Conservation (phyloP, 805 yeast genomes). For the Blastobotrys muscicola region DNA sequence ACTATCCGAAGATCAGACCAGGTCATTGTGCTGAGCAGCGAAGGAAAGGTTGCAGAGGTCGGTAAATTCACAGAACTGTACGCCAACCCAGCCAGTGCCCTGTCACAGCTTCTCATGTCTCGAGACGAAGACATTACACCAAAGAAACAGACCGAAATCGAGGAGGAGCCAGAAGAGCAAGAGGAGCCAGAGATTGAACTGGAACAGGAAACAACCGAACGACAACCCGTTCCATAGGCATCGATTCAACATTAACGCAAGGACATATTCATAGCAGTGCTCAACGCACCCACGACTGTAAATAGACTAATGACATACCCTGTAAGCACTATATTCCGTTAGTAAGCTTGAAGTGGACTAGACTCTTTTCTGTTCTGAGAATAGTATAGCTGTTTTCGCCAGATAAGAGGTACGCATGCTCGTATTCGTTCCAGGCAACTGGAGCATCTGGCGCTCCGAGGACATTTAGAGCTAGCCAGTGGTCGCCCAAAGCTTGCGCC, state of each 20-base stretch:
- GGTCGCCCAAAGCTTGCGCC: not conserved
- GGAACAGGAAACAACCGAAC: not conserved
- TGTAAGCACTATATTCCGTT: conserved; percentile 2
- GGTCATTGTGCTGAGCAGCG: conserved; percentile 65
- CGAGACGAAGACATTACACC: conserved; percentile 9
- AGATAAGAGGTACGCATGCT: conserved; percentile 12
- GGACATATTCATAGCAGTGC: not conserved
- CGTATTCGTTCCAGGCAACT: conserved; percentile 15
- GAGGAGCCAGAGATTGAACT: conserved; percentile 6
- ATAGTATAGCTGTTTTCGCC: conserved; percentile 18
- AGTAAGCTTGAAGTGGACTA: conserved; percentile 3
- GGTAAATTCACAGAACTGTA: conserved; percentile 50
- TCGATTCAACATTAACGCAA: not conserved
- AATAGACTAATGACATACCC: conserved; percentile 3
- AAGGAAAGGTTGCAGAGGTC: conserved; percentile 67
- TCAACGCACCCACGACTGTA: not conserved
- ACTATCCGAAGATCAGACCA: conserved; percentile 78
- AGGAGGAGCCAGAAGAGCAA: conserved; percentile 15
- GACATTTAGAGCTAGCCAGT: conserved; percentile 13
- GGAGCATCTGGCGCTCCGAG: conserved; percentile 18
- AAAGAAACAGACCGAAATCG: conserved; percentile 20
- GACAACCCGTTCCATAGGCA: not conserved
- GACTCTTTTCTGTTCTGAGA: conserved; percentile 3
- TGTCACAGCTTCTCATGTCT: conserved; percentile 27
- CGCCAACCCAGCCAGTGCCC: conserved; percentile 35